Evolutionary conservation across 345 rosid genomes (phyloP).

Genomic region (Erodium maritimum): DNA sequence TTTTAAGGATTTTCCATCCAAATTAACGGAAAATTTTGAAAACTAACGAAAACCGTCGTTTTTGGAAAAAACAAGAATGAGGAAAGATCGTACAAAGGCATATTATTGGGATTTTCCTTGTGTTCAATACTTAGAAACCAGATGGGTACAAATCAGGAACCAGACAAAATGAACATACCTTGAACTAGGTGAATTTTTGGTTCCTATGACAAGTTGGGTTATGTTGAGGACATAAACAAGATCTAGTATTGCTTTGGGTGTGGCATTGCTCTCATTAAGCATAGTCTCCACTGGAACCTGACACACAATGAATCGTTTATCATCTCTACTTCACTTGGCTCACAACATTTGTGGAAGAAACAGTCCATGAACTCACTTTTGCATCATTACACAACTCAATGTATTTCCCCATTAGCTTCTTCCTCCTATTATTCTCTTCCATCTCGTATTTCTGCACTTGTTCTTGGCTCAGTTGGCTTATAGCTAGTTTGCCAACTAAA

Average conservation of each 20-base stretch:
- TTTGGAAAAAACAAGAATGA: no score
- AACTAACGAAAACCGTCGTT: no score
- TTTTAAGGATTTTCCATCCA: no score
- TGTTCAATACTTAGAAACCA: no score
- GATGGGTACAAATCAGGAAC: no score
- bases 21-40: no score
- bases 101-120: no score
- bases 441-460: conserved; percentile 38
- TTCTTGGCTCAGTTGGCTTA: conserved; percentile 39
- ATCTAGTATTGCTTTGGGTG: conserved; percentile 35
- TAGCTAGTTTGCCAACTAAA: conserved; percentile 44
- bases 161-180: conserved; percentile 13
- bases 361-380: conserved; percentile 18
- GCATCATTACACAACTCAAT: conserved; percentile 33
- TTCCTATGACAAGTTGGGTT: conserved; percentile 42
- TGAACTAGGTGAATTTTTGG: conserved; percentile 23
- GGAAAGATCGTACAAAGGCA: no score
- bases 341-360: not conserved
- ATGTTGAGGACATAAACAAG: conserved; percentile 51
- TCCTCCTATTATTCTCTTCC: conserved; percentile 46
- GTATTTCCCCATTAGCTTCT: conserved; percentile 40
- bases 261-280: conserved; percentile 34
- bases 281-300: conserved; percentile 47
- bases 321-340: not conserved
- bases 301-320: not conserved